Evolutionary conservation across 2,329 filamentous ascomycete genomes (phyloP).

Genomic region (Aureobasidium sp.): DNA sequence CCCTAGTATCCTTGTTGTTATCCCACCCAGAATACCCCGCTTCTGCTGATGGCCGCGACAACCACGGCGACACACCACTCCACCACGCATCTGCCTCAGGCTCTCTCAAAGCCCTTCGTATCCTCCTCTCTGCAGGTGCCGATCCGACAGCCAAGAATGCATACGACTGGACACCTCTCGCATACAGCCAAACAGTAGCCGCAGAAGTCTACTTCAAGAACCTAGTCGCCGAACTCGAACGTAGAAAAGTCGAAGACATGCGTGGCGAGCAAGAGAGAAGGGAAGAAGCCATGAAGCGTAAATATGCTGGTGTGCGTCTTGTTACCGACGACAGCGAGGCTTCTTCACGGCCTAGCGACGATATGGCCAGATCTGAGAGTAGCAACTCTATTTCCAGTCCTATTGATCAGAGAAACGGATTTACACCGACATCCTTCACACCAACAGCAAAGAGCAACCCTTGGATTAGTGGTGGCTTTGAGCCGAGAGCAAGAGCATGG

Average conservation of each 20-base stretch:
- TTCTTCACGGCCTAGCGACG: conserved; percentile 3
- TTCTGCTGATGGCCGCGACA: conserved; percentile 41
- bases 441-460: not conserved
- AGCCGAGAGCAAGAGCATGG: conserved; percentile 10
- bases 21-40: conserved; percentile 28
- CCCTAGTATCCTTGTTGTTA: conserved; percentile 38
- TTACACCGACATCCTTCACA: conserved; percentile 1
- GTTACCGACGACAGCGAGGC: conserved; percentile 16
- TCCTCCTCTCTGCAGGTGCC: conserved; percentile 70
- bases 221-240: conserved; percentile 64
- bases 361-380: conserved; percentile 9
- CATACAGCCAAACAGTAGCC: conserved; percentile 73
- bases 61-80: conserved; percentile 75
- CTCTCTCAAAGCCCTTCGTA: conserved; percentile 67
- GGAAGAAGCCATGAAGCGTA: conserved; percentile 16
- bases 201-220: conserved; percentile 79
- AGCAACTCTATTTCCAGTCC: conserved; percentile 11
- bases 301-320: conserved; percentile 16
- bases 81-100: conserved; percentile 82
- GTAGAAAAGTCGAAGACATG: conserved; percentile 39
- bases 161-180: conserved; percentile 76
- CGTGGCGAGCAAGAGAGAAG: conserved; percentile 9
- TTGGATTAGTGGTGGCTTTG: conserved; percentile 2
- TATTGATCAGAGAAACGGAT: not conserved
- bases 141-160: conserved; percentile 65